These are phyloP conservation scores for Cocos nucifera DNA, from an alignment of 176 grass and related monocot genomes.

Conservation along the genomic window DNA sequence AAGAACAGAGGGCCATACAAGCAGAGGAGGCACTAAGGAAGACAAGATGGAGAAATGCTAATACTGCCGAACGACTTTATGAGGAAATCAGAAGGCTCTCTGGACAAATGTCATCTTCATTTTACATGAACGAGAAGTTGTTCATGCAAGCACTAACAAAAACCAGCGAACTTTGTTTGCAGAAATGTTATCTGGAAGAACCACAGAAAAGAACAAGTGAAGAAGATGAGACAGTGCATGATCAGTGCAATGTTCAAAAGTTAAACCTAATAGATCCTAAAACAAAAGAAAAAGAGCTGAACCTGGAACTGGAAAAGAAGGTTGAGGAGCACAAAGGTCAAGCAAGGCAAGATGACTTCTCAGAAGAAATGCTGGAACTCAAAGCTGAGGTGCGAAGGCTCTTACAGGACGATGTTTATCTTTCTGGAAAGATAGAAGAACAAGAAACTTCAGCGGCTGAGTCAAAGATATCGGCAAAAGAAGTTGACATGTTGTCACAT, in stretches of 20 bases:
- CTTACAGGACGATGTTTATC: constrained; percentile 39
- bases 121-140: constrained; percentile 45
- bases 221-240: constrained; percentile 40
- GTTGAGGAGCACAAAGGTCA: constrained; percentile 45
- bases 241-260: constrained; percentile 47
- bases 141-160: constrained; percentile 64
- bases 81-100: constrained; percentile 68
- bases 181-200: constrained; percentile 65
- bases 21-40: constrained; percentile 73
- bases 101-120: constrained; percentile 67
- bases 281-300: constrained; percentile 62
- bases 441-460: constrained; percentile 38
- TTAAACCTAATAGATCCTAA: constrained; percentile 64
- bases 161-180: constrained; percentile 47
- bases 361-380: constrained; percentile 47
- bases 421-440: constrained; percentile 33
- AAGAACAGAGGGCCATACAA: constrained; percentile 72
- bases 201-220: constrained; percentile 45
- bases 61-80: constrained; percentile 55
- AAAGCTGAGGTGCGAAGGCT: constrained; percentile 45
- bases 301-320: constrained; percentile 48
- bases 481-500: constrained; percentile 42
- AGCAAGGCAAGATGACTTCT: constrained; percentile 38
- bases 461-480: constrained; percentile 9
- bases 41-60: constrained; percentile 56